Evolutionary conservation across 176 grass and related monocot species (phyloP).

Genomic region (Poa annua): DNA sequence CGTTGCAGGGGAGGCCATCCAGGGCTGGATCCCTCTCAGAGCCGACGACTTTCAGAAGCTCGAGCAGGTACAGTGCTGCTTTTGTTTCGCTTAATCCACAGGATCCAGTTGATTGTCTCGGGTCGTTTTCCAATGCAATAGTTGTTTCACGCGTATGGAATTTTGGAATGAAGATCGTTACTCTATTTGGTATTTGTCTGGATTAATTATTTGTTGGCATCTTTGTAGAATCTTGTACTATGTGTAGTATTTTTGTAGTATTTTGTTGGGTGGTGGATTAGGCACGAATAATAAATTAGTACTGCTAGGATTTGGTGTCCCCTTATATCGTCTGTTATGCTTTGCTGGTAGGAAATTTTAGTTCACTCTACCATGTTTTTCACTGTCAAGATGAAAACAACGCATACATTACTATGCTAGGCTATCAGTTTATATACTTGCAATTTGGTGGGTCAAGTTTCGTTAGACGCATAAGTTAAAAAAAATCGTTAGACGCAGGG

Average conservation of each 20-base stretch:
- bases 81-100: slow-evolving; percentile 23
- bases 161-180: slow-evolving; percentile 12
- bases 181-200: slow-evolving; percentile 35
- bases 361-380: background rate
- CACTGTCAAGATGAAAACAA: background rate
- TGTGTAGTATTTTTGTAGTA: slow-evolving; percentile 1
- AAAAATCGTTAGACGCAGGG: too few species aligned
- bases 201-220: slow-evolving; percentile 15
- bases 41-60: slow-evolving; percentile 87
- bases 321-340: slow-evolving; percentile 16
- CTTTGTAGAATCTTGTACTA: too few species aligned
- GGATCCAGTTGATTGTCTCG: slow-evolving; percentile 40
- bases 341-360: slow-evolving; percentile 16
- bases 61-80: slow-evolving; percentile 71
- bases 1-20: slow-evolving; percentile 90
- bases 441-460: background rate
- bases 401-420: background rate
- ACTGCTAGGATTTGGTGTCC: slow-evolving; percentile 27
- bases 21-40: slow-evolving; percentile 93
- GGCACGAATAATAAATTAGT: slow-evolving; percentile 39
- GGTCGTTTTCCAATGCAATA: slow-evolving; percentile 46
- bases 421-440: background rate
- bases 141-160: slow-evolving; percentile 30
- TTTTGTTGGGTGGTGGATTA: slow-evolving; percentile 47
- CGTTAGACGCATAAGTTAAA: background rate